Evolutionary conservation across 2,329 filamentous ascomycete species (phyloP), one percentile per base, ranked within the genome.

Genomic region (Ascosphaera pollenicola): DNA sequence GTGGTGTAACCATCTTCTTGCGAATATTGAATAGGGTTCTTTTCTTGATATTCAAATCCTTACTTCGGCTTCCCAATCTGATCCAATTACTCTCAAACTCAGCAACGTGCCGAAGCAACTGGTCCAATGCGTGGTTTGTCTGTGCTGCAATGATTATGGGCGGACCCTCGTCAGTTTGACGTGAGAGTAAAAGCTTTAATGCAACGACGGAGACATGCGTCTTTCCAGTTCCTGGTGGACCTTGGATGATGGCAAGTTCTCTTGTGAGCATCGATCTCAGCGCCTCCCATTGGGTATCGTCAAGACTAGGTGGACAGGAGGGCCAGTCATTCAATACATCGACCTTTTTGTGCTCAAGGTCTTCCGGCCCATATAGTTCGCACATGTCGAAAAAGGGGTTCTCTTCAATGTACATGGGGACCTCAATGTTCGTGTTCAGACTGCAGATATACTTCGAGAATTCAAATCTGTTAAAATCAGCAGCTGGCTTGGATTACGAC

Each of bases 121-220:
- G 84, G 47, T 94, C 84, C 0, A 93, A 60, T 0, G 84, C 84
- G 54, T 93, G 83, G 42, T 94, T 94, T 0, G 84, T 94, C 48
- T 93, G 83, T 6, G 82, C 83, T 0, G 83, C 70, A 3, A 93
- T 64, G 16, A 93, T 65, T 21, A 94, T 74, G 0, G 80, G 80
- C 7, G 74, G 67, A 41, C 76, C 71, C 0, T 56, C 61, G 2
- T 51, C 48, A 2, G 54, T 51, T 49, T 70, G 65, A 39, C 78
- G 80, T 1, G 64, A 56, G 0, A 82, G 60, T 39, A 85, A 60
- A 1, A 76, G 63, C 36, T 69, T 71, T 8, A 94, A 54, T 0
- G 78, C 77, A 18, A 74, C 60, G 2, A 87, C 71, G 0, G 82
- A 89, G 0, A 84, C 78, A 45, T 78, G 78, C 0, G 85, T 94